Evolutionary conservation across 192 early-diverging fungal species (phyloP), one percentile per base, ranked within the genome.

Genomic region (Linderina pennispora): DNA sequence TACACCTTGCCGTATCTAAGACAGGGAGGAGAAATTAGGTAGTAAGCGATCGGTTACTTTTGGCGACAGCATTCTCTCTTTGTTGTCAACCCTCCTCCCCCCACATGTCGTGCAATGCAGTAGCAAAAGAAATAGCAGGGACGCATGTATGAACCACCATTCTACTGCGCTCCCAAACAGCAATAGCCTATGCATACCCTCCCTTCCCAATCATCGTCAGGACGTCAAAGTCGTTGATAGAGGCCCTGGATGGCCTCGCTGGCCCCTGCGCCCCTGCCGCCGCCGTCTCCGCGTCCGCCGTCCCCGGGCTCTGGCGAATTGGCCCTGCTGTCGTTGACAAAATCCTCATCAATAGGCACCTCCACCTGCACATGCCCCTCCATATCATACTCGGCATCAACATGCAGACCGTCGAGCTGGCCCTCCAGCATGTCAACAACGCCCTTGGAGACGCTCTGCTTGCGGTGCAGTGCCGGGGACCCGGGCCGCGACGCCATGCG

Each of bases 1-100:
- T 86, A 88, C 5, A 92, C 88, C 50, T 88, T 89, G 23, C 89
- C 92, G 58, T 89, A 96, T 18, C 55, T 62, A 62, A n/a, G n/a
- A n/a, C n/a, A n/a, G n/a, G n/a, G n/a, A n/a, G n/a, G n/a, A n/a
- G n/a, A n/a, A n/a, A n/a, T n/a, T n/a, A n/a, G n/a, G n/a, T n/a
- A n/a, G 14, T 33, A 18, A 40, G 41, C 22, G 36, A 26, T 32
- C 15, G 15, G 14, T 15, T 38, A 34, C 14, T n/a, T n/a, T n/a
- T n/a, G n/a, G n/a, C n/a, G n/a, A n/a, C n/a, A n/a, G n/a, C n/a
- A n/a, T n/a, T n/a, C n/a, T n/a, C n/a, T n/a, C n/a, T n/a, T n/a
- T n/a, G n/a, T n/a, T n/a, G n/a, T n/a, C n/a, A n/a, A n/a, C n/a
- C n/a, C n/a, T n/a, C n/a, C n/a, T n/a, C n/a, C n/a, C n/a, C n/a